A percentile compares a stretch with the other conserved stretches of the same genome.
These are phyloP conservation scores for Apiosordaria backusii DNA, from an alignment of 495 filamentous ascomycete genomes.

Conservation along the genomic window DNA sequence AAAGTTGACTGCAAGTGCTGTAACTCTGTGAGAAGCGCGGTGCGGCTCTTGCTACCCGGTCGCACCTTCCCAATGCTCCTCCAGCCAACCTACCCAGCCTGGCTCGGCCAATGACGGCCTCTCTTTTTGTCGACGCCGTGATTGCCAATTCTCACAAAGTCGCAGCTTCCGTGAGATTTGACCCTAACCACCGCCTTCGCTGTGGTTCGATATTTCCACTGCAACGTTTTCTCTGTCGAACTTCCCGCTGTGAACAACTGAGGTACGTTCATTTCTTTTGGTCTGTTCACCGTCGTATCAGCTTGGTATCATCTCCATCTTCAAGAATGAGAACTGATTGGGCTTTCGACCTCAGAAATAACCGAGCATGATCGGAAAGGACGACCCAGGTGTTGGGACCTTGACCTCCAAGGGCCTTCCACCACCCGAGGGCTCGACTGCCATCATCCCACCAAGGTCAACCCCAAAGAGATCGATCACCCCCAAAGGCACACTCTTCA, in stretches of 20 bases:
- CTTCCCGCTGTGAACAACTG: not conserved
- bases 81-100: not conserved
- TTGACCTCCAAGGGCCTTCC: not conserved
- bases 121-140: not conserved
- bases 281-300: not conserved
- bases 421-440: not conserved
- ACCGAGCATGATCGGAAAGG: slow-evolving; percentile 15
- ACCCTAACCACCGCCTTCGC: not conserved
- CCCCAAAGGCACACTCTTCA: slow-evolving; percentile 22
- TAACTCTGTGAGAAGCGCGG: not conserved
- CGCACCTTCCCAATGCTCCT: not conserved
- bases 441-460: not conserved
- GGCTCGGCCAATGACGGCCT: not conserved
- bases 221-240: not conserved
- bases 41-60: not conserved
- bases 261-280: not conserved
- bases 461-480: slow-evolving; percentile 15
- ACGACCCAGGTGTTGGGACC: not conserved
- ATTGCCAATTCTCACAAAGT: not conserved
- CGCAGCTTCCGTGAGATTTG: not conserved
- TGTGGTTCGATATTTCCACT: not conserved
- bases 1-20: not conserved
- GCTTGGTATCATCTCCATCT: not conserved
- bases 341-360: not conserved
- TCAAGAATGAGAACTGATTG: not conserved